Evolutionary conservation across 768 basidiomycete genomes (phyloP).

Genomic region (Sarcomyxa edulis): DNA sequence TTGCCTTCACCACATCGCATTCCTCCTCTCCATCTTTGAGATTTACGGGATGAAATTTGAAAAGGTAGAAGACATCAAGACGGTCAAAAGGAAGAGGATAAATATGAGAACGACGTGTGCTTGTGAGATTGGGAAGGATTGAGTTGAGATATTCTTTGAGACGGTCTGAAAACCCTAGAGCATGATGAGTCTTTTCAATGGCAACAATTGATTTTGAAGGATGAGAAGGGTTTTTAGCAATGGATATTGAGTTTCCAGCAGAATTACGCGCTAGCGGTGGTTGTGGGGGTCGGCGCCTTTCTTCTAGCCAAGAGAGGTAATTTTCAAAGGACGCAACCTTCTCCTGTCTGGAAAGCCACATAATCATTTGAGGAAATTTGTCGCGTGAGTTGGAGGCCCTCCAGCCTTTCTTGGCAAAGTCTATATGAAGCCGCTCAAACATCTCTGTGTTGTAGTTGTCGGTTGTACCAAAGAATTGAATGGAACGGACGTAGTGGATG

Average conservation of each 20-base stretch:
- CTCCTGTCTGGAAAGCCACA: conserved; percentile 27
- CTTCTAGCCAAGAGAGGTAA: background rate
- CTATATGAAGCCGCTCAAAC: conserved; percentile 30
- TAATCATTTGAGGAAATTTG: conserved; percentile 27
- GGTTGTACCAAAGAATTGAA: conserved; percentile 16
- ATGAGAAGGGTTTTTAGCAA: conserved; percentile 16
- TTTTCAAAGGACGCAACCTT: conserved; percentile 7
- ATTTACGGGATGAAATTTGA: background rate
- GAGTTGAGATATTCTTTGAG: conserved; percentile 6
- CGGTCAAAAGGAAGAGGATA: background rate
- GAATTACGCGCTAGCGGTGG: conserved; percentile 11
- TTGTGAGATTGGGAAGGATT: background rate
- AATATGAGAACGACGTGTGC: background rate
- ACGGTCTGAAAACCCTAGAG: background rate
- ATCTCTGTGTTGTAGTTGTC: conserved; percentile 24
- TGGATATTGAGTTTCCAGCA: background rate
- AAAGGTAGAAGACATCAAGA: background rate
- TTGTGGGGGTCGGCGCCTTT: background rate
- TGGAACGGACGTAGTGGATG: conserved; percentile 21
- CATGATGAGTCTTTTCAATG: background rate
- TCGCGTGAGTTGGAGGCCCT: conserved; percentile 17
- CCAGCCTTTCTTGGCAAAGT: conserved; percentile 28
- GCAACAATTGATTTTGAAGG: background rate
- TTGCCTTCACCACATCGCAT: background rate
- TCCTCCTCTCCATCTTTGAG: background rate